Evolutionary conservation across 2,329 filamentous ascomycete species (phyloP), one percentile per base, ranked within the genome.

Genomic region (Exophiala spinifera): DNA sequence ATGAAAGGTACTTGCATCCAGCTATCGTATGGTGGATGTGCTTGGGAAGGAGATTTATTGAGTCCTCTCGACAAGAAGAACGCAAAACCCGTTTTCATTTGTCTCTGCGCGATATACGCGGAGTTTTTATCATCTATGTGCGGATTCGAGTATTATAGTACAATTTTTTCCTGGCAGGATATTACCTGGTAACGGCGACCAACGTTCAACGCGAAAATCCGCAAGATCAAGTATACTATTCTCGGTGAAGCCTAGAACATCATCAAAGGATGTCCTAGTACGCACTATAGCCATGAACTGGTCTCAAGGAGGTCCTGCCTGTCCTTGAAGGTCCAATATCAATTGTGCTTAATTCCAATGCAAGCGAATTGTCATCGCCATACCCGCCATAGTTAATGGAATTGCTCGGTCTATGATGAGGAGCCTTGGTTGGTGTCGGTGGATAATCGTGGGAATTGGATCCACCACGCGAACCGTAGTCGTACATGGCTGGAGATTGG

Each of bases 301-400:
- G 53, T 23, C 57, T 46, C 46, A 58, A 37, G 13, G 54, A 40
- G 7, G 54, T 56, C 40, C 57, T 49, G 19, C 55, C 53, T 39
- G 60, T 61, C 55, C 61, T 55, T 20, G 55, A 60, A 17, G 61
- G 60, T 4, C 76, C 76, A 52, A 79, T 76, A 55, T 79, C 75
- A 57, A 79, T 78, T 5, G 69, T 70, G 54, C 72, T 78, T 61
- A 86, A 70, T 66, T 86, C 83, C 31, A 81, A 70, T 48, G 79
- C 82, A 45, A 86, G 67, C 4, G 81, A 79, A 56, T 74, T 75
- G 17, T 57, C 55, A 11, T 4, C 71, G 70, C 40, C 49, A 45
- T 55, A 58, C 17, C 21, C 31, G 2, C 37, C 47, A 49, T 51
- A 25, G 14, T 23, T 31, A 17, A 39, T 43, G 3, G 31, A 39